These are phyloP conservation scores for Borealophlyctis nickersoniae DNA, from an alignment of 192 early-diverging fungal genomes.

Conservation along the genomic window DNA sequence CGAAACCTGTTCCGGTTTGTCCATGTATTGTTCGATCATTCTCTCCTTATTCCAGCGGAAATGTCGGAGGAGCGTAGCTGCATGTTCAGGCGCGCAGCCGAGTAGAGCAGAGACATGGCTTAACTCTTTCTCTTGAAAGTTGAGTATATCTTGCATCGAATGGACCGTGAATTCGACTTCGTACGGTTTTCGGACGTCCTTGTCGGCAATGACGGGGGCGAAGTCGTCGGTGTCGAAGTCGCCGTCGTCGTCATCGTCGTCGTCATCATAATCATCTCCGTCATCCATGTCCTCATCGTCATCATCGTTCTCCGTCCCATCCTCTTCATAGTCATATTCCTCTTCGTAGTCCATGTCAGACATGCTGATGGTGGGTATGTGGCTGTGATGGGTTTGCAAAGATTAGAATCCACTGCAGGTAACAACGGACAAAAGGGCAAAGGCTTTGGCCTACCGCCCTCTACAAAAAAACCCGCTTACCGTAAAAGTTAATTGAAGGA, in stretches of 20 bases:
- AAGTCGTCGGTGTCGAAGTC: slow-evolving; percentile 56
- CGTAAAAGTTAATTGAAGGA: no score
- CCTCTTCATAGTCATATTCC: slow-evolving; percentile 9
- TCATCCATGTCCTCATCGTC: slow-evolving; percentile 18
- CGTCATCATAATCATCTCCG: slow-evolving; percentile 33
- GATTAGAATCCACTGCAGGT: no score
- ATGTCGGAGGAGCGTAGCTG: slow-evolving; percentile 71
- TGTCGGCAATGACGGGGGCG: slow-evolving; percentile 55
- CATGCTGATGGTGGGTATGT: no score
- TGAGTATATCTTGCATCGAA: slow-evolving; percentile 55
- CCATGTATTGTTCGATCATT: slow-evolving; percentile 73
- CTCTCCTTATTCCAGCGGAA: slow-evolving; percentile 87
- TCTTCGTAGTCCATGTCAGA: slow-evolving; percentile 27
- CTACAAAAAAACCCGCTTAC: no score
- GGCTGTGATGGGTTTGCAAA: no score
- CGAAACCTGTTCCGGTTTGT: slow-evolving; percentile 60
- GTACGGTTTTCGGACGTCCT: slow-evolving; percentile 61
- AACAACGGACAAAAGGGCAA: no score
- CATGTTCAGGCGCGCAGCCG: slow-evolving; percentile 62
- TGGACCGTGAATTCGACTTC: slow-evolving; percentile 74
- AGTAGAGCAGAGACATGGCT: slow-evolving; percentile 71
- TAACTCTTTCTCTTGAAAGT: slow-evolving; percentile 63
- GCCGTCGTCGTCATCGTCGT: slow-evolving; percentile 44
- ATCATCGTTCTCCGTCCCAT: slow-evolving; percentile 12
- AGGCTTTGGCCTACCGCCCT: no score